Percentiles rank a stretch among this genome's conserved stretches.
Conservation (phyloP, 208 protist genomes). For the Balamuthia mandrillaris region DNA sequence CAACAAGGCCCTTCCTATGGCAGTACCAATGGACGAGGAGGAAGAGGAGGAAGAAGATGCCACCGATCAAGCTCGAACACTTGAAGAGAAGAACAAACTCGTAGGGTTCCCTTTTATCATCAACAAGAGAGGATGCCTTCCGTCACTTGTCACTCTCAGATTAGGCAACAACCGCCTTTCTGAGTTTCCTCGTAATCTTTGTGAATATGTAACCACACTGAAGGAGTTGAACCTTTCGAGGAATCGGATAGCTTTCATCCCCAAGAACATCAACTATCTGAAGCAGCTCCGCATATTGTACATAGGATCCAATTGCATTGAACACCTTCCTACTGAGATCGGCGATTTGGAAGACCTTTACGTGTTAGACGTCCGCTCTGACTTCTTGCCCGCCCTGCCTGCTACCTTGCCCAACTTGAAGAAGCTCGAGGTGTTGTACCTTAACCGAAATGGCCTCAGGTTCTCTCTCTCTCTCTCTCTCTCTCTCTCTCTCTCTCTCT, state of each 20-base stretch:
- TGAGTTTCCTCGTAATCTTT: too few relatives aligned
- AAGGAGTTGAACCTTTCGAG: slow-evolving; percentile 10
- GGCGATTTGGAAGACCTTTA: background rate
- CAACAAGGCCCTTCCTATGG: too few relatives aligned
- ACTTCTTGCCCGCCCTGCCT: background rate
- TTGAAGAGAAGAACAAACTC: too few relatives aligned
- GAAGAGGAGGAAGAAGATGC: too few relatives aligned
- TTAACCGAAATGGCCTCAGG: slow-evolving; percentile 7
- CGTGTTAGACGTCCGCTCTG: background rate
- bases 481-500: background rate
- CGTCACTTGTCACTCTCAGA: too few relatives aligned
- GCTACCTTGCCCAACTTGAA: background rate
- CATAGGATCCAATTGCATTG: slow-evolving; percentile 8
- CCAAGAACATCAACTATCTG: slow-evolving; percentile 2
- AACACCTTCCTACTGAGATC: background rate
- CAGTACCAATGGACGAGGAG: too few relatives aligned
- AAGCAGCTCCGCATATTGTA: background rate
- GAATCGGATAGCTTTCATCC: slow-evolving; percentile 24
- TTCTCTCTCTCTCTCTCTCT: background rate
- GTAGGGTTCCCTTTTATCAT: too few relatives aligned
- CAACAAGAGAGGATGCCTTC: too few relatives aligned
- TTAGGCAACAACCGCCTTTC: too few relatives aligned
- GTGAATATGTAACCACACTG: background rate
- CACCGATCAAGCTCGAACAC: too few relatives aligned
- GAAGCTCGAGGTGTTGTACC: slow-evolving; percentile 16